phyloP scores from a whole-genome alignment of 371 early-diverging fungal genomes.

The Haplosporangium sp. region DNA sequence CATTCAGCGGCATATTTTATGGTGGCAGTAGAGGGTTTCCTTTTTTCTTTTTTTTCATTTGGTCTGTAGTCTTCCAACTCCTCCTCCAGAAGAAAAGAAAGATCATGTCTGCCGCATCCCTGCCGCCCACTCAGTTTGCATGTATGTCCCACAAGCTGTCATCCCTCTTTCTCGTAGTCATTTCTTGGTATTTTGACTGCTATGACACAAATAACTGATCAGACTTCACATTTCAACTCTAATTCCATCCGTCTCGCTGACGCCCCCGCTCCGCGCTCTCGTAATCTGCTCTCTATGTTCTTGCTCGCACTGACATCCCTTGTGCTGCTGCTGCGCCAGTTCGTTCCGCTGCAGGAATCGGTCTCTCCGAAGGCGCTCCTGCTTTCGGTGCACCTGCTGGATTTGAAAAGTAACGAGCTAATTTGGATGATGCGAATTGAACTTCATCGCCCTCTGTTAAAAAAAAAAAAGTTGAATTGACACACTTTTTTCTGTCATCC shows the following conservation, averaged over 20 bases:
- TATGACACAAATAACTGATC: slow-evolving; percentile 16
- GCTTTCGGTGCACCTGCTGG: slow-evolving; percentile 50
- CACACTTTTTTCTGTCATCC: background rate
- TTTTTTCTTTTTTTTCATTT: slow-evolving; percentile 6
- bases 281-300: background rate
- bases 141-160: slow-evolving; percentile 25
- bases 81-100: slow-evolving; percentile 31
- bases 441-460: background rate
- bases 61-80: slow-evolving; percentile 21
- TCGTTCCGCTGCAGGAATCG: slow-evolving; percentile 52
- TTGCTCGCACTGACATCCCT: background rate
- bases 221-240: slow-evolving; percentile 7
- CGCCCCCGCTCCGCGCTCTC: background rate
- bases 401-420: slow-evolving; percentile 41
- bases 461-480: background rate
- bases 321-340: slow-evolving; percentile 7
- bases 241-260: slow-evolving; percentile 11
- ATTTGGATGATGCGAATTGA: slow-evolving; percentile 5
- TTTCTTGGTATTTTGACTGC: background rate
- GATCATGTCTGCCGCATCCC: slow-evolving; percentile 54
- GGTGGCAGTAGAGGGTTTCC: background rate
- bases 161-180: background rate
- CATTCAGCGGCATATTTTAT: too few species aligned
- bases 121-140: slow-evolving; percentile 55
- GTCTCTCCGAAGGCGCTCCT: slow-evolving; percentile 56